These are phyloP conservation scores for Ustilago shanxiensis DNA, from an alignment of 1,284 basidiomycete genomes.

Conservation along the genomic window DNA sequence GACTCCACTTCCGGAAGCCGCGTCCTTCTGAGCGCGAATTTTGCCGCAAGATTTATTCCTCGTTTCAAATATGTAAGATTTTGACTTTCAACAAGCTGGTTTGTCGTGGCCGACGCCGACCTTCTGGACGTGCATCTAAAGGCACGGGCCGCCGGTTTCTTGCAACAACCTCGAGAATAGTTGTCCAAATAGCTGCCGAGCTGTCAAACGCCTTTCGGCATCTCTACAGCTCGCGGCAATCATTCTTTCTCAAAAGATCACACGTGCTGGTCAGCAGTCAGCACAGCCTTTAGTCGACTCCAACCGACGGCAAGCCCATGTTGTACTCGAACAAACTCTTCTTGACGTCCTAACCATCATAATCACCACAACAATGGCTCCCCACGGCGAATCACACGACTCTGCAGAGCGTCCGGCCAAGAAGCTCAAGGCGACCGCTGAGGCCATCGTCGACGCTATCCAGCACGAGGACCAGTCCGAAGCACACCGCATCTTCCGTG, in stretches of 20 bases:
- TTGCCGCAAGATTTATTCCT: no score
- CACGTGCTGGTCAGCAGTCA: not conserved
- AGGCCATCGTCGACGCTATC: conserved; percentile 24
- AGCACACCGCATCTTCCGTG: conserved; percentile 62
- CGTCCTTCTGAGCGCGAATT: not conserved
- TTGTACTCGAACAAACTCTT: no score
- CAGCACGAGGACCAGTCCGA: conserved; percentile 58
- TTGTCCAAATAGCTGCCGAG: not conserved
- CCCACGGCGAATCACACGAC: conserved; percentile 9
- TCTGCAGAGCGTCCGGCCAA: conserved; percentile 17
- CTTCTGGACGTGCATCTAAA: not conserved
- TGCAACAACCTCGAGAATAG: not conserved
- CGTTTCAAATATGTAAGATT: no score
- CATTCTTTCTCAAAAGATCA: not conserved
- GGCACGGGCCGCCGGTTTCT: conserved; percentile 1
- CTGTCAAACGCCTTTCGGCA: not conserved
- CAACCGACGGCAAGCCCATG: no score
- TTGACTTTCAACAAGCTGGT: no score
- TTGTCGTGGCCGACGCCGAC: no score
- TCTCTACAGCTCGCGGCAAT: not conserved
- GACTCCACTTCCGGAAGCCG: conserved; percentile 5
- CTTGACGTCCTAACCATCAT: not conserved
- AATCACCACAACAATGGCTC: conserved; percentile 20
- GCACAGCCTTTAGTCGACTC: not conserved
- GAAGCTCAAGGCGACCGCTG: conserved; percentile 33